These are phyloP conservation scores for Fomitiporia mediterranea DNA, from an alignment of 1,284 basidiomycete genomes.

Conservation along the genomic window DNA sequence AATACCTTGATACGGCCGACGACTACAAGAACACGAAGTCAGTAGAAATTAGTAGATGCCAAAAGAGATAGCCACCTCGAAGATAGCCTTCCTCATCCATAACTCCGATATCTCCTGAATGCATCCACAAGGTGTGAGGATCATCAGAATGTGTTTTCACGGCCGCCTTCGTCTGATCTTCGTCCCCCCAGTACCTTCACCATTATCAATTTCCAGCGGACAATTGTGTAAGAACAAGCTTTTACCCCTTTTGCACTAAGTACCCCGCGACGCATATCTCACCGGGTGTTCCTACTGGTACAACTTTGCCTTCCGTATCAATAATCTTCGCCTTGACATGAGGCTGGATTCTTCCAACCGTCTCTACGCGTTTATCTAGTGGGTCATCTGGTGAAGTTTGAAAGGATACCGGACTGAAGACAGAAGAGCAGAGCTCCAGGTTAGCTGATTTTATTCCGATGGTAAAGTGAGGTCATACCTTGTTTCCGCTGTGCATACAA, in stretches of 20 bases:
- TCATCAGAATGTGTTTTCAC: conserved; percentile 51
- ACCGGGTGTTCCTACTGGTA: conserved; percentile 64
- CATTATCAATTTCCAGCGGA: conserved; percentile 11
- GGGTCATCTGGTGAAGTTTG: conserved; percentile 67
- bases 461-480: too few relatives aligned
- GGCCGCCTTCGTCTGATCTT: conserved; percentile 60
- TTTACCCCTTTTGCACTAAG: conserved; percentile 71
- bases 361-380: conserved; percentile 70
- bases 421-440: too few relatives aligned
- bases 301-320: conserved; percentile 51
- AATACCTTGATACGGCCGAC: conserved; percentile 71
- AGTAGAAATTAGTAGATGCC: conserved; percentile 1
- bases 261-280: conserved; percentile 76
- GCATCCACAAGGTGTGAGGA: conserved; percentile 70
- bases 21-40: conserved; percentile 39
- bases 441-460: too few relatives aligned
- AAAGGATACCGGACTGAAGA: conserved; percentile 77
- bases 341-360: conserved; percentile 70
- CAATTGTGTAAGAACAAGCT: conserved; percentile 5
- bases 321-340: conserved; percentile 77
- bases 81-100: conserved; percentile 83
- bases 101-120: conserved; percentile 79
- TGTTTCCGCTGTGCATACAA: conserved; percentile 46
- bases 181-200: conserved; percentile 72
- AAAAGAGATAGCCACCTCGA: conserved; percentile 38